A percentile compares a stretch with the other conserved stretches of the same genome.
These are phyloP conservation scores for Golovinomyces cichoracearum DNA, from an alignment of 2,329 filamentous ascomycete species.

Conservation along the genomic window DNA sequence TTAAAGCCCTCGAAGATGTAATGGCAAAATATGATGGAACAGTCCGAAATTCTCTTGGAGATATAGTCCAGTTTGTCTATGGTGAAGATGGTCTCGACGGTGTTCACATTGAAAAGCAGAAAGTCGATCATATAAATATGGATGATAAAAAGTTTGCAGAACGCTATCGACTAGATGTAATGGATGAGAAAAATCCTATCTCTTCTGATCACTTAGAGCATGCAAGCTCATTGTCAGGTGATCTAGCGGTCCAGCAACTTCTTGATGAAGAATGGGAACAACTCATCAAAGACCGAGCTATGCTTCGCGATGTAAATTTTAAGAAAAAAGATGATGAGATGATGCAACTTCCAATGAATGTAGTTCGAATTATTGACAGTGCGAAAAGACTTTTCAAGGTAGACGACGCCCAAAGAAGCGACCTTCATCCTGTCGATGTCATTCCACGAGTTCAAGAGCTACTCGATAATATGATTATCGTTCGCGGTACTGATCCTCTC, in stretches of 20 bases:
- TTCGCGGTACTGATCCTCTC: conserved; percentile 60
- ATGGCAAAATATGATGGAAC: conserved; percentile 96
- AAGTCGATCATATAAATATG: conserved; percentile 61
- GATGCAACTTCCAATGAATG: conserved; percentile 81
- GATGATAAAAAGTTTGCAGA: conserved; percentile 53
- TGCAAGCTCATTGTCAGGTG: conserved; percentile 61
- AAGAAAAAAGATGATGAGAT: conserved; percentile 51
- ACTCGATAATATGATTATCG: conserved; percentile 53
- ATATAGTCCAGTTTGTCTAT: conserved; percentile 91
- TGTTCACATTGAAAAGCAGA: conserved; percentile 77
- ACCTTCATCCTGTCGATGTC: conserved; percentile 68
- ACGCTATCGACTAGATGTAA: conserved; percentile 66
- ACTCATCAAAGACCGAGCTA: conserved; percentile 45
- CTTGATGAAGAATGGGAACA: conserved; percentile 75
- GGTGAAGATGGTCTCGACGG: conserved; percentile 93
- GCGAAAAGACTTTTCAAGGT: conserved; percentile 79
- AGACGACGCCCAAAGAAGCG: conserved; percentile 60
- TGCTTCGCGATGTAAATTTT: conserved; percentile 42
- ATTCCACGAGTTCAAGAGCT: conserved; percentile 54
- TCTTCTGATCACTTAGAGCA: conserved; percentile 58
- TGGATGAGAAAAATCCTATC: conserved; percentile 32
- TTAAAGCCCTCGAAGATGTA: conserved; percentile 93
- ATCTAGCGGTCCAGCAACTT: conserved; percentile 62
- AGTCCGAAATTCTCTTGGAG: conserved; percentile 84
- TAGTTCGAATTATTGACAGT: conserved; percentile 70